Evolutionary conservation across 257 asterid genomes (phyloP).

Genomic region (Pogostemon cablin): DNA sequence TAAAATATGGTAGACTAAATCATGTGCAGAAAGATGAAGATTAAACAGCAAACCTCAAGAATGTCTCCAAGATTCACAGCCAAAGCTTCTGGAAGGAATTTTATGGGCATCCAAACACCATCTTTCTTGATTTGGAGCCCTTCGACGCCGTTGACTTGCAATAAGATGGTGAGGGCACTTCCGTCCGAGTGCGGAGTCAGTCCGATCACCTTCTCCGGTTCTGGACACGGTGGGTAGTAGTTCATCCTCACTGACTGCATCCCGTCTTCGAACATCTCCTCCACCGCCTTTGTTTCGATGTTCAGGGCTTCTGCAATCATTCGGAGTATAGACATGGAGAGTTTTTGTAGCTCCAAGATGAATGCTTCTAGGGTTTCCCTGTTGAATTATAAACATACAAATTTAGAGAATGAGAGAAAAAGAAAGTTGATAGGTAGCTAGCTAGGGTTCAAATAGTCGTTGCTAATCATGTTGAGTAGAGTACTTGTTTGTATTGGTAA

Average conservation of each 20-base stretch:
- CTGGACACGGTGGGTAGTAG: constrained; percentile 68
- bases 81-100: constrained; percentile 52
- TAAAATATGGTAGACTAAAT: too few relatives aligned
- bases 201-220: constrained; percentile 57
- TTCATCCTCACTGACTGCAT: constrained; percentile 63
- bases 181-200: constrained; percentile 69
- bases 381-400: neutral
- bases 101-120: constrained; percentile 67
- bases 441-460: too few relatives aligned
- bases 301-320: constrained; percentile 43
- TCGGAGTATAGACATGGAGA: constrained; percentile 36
- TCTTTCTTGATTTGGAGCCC: constrained; percentile 69
- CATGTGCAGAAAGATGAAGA: neutral
- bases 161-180: constrained; percentile 55
- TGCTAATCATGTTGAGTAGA: too few relatives aligned
- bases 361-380: constrained; percentile 66
- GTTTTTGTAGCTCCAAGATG: constrained; percentile 45
- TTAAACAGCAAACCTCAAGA: constrained; percentile 35
- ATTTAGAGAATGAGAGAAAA: too few relatives aligned
- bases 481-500: too few relatives aligned
- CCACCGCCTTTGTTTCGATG: constrained; percentile 40
- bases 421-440: too few relatives aligned
- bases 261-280: constrained; percentile 59
- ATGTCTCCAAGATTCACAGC: constrained; percentile 70
- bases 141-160: constrained; percentile 62